Evolutionary conservation across 805 yeast genomes (phyloP), one percentile per base, ranked within the genome.

Genomic region (Candida montana): DNA sequence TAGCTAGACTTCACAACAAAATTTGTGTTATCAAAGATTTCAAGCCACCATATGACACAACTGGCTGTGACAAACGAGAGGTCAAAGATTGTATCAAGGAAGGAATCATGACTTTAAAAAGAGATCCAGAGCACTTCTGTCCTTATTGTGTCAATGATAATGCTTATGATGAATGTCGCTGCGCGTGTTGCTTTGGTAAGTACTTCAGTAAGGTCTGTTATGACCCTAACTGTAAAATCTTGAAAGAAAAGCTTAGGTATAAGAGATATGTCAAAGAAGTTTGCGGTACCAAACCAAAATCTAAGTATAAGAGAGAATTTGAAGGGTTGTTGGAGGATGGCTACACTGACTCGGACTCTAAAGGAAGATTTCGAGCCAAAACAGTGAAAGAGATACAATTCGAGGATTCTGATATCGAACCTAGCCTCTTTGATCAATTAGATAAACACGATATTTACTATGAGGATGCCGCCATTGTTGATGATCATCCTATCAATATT

Each of bases 141-240:
- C 59, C 59, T 1, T 53, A 52, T 29, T 55, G 59, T 41, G 50
- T 39, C n/a, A 55, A 53, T 36, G 48, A 53, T 32, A 55, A 55
- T 31, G 56, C 51, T 2, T 53, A 52, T 34, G 59, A 55, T 44
- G 58, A 53, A 31, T 55, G 59, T 30, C 58, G 58, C 12, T 53
- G 59, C 42, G 58, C 59, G 8, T 55, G 59, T 31, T 53, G 58
- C 31, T 48, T 55, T 41, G 59, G 53, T 3, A 49, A 47, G 23
- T 53, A 52, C 33, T 49, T 55, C 42, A 55, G 58, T 24, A 45
- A 44, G 18, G 53, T 51, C 11, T 55, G 59, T 31, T 55, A 55
- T 35, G 58, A 53, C 38, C 55, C 57, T 10, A 48, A 52, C 30
- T 55, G 59, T 40, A 39, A 35, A 7, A 37, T 31, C 12, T 37